Evolutionary conservation across 73 alveolate genomes (phyloP), one percentile per base, ranked within the genome.

Genomic region (Paramecium biaurelia): DNA sequence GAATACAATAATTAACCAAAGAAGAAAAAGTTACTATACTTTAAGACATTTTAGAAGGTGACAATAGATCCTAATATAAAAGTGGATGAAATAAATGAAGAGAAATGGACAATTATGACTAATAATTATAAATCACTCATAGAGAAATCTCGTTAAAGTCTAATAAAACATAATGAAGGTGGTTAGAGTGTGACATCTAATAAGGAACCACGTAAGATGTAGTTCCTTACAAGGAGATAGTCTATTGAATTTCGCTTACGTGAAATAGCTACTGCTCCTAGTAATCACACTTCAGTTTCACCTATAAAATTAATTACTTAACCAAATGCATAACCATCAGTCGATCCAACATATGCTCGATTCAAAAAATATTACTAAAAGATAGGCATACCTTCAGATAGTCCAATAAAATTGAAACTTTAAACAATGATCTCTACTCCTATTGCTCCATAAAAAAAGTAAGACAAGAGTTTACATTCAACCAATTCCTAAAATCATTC

Each of bases 61-160:
- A 24, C 70, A 20, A 45, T 79, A 28, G 90, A 79, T 79, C 90
- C 90, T 9, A 10, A 79, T 45, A 21, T 79, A 23, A 47, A 43
- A 47, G 18, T 79, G 12, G 90, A 79, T 43, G 90, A 79, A 45
- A 79, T 79, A 20, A 79, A 45, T 10, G 90, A 79, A 47, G 90
- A 79, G 28, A 79, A 79, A 45, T 79, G 90, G 90, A 79, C 63
- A 21, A 47, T 79, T 4, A 41, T 79, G 47, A 23, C 74, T 9
- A 79, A 79, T 34, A 79, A 79, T 79, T 79, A 79, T 47, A 79
- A 47, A 45, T 79, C 90, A 79, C 70, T 79, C 15, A 79, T 79
- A 9, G 90, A 79, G 42, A 79, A 79, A 79, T 79, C 90, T 41
- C 90, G 90, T 38, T 45, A 21, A 41, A 30, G 47, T 18, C 68